A percentile compares a stretch with the other conserved stretches of the same genome.
These are phyloP conservation scores for Exophiala dermatitidis DNA, from an alignment of 2,329 filamentous ascomycete species.

Conservation along the genomic window DNA sequence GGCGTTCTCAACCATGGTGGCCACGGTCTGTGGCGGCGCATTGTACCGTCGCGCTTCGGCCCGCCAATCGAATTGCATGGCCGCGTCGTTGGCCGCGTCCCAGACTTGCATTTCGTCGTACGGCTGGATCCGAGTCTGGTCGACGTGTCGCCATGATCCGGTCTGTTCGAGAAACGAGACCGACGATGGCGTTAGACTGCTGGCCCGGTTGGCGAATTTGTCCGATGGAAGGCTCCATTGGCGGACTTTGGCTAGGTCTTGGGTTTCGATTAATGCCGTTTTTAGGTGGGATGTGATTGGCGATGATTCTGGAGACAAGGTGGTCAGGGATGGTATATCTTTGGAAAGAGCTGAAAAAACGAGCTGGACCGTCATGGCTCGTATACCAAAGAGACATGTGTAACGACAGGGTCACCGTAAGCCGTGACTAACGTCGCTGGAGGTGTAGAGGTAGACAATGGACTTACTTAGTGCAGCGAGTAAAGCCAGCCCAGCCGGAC, in stretches of 20 bases:
- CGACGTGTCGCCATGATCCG: slow-evolving; percentile 75
- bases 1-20: slow-evolving; percentile 93
- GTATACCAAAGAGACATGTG: too few species aligned
- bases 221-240: slow-evolving; percentile 59
- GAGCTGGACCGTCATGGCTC: too few species aligned
- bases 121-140: slow-evolving; percentile 65
- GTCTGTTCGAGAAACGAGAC: slow-evolving; percentile 75
- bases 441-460: neutral
- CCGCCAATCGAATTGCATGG: slow-evolving; percentile 80
- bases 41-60: slow-evolving; percentile 33
- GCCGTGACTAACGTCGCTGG: too few species aligned
- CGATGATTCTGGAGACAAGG: slow-evolving; percentile 54
- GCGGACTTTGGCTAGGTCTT: slow-evolving; percentile 66
- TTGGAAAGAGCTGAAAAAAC: too few species aligned
- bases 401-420: too few species aligned
- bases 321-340: too few species aligned
- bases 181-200: slow-evolving; percentile 83
- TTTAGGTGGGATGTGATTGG: slow-evolving; percentile 68
- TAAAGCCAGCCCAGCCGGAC: slow-evolving; percentile 79
- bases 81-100: slow-evolving; percentile 83
- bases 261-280: slow-evolving; percentile 82
- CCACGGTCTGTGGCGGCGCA: slow-evolving; percentile 56
- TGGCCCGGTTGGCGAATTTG: slow-evolving; percentile 87
- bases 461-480: slow-evolving; percentile 65
- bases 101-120: slow-evolving; percentile 98